Evolutionary conservation across 768 basidiomycete genomes (phyloP).

Genomic region (Thelephora ganbajun): DNA sequence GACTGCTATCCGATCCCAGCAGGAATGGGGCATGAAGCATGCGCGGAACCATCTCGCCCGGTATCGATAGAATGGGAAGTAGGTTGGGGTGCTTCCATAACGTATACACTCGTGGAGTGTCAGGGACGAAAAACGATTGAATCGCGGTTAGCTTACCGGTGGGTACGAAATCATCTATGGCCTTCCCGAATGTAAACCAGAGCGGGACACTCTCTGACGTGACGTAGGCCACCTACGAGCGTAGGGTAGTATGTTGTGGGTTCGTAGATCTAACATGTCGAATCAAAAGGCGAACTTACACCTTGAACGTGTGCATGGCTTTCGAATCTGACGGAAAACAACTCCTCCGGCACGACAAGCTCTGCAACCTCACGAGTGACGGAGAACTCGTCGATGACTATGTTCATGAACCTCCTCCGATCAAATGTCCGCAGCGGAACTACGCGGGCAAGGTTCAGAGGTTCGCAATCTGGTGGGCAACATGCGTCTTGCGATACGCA

Average conservation of each 20-base stretch:
- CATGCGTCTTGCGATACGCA: background rate
- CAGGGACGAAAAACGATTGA: background rate
- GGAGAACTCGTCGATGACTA: constrained; percentile 32
- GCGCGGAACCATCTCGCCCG: constrained; percentile 52
- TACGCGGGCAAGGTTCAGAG: constrained; percentile 6
- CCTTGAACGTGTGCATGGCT: constrained; percentile 54
- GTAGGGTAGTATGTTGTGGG: no score
- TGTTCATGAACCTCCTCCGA: constrained; percentile 54
- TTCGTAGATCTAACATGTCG: no score
- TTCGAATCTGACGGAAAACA: constrained; percentile 51
- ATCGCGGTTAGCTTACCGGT: constrained; percentile 27
- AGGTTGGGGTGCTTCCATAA: constrained; percentile 63
- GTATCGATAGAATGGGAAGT: constrained; percentile 56
- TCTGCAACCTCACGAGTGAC: constrained; percentile 45
- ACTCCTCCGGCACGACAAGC: constrained; percentile 58
- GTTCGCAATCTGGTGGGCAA: no score
- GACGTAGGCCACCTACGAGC: constrained; percentile 57
- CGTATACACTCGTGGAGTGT: constrained; percentile 54
- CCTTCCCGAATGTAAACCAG: constrained; percentile 71
- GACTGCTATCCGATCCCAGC: constrained; percentile 81
- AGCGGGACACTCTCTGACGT: constrained; percentile 55
- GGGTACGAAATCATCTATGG: constrained; percentile 55
- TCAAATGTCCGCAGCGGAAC: constrained; percentile 65
- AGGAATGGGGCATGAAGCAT: constrained; percentile 73
- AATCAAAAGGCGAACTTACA: constrained; percentile 36